Conservation (phyloP, 2,329 filamentous ascomycete species). For the Colletotrichum sp. region DNA sequence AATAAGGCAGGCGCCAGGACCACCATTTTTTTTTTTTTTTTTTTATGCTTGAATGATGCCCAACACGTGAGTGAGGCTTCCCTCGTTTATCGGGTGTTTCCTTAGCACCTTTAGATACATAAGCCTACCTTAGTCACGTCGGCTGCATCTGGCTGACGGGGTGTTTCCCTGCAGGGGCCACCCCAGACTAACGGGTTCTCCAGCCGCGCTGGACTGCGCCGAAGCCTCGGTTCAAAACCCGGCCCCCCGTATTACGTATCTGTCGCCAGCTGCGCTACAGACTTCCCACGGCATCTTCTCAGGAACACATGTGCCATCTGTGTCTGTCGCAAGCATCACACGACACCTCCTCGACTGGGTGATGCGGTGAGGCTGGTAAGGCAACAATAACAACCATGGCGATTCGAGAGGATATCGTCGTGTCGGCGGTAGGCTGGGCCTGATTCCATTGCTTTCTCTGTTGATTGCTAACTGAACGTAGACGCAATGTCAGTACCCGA, state of each 20-base stretch:
- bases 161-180: not conserved
- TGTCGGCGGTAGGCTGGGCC: conserved; percentile 72
- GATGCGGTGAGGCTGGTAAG: conserved; percentile 1
- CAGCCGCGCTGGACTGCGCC: conserved; percentile 4
- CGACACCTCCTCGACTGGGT: not conserved
- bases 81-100: not conserved
- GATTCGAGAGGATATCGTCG: conserved; percentile 92
- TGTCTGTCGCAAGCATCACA: not conserved
- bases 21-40: not conserved
- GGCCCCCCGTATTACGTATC: conserved; percentile 23
- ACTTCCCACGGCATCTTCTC: not conserved
- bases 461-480: conserved; percentile 22
- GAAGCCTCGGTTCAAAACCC: conserved; percentile 30
- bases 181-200: not conserved
- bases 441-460: not conserved
- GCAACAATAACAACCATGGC: conserved; percentile 58
- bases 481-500: conserved; percentile 47
- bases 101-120: not conserved
- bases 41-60: not conserved
- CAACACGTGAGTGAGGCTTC: conserved; percentile 17
- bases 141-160: not conserved
- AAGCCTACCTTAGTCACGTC: not conserved
- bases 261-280: not conserved
- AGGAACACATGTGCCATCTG: not conserved
- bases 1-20: not conserved